Conservation (phyloP, 805 yeast genomes). For the Kazachstania bromeliacearum region DNA sequence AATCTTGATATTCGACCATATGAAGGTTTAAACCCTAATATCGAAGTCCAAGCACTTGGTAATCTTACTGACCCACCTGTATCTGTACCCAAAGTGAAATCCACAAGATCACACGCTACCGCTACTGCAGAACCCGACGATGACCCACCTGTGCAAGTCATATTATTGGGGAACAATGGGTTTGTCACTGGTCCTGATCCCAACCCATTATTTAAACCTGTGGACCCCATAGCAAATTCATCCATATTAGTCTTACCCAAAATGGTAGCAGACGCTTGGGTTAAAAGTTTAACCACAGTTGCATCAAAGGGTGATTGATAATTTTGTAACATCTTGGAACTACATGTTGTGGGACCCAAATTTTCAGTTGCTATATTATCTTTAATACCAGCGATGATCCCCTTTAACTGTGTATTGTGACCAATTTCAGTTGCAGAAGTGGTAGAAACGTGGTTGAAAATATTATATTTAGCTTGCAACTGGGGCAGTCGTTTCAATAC, state of each 20-base stretch:
- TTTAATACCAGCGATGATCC: constrained; percentile 46
- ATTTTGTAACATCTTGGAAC: constrained; percentile 49
- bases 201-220: constrained; percentile 40
- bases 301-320: constrained; percentile 77
- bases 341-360: constrained; percentile 63
- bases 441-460: constrained; percentile 35
- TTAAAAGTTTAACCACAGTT: constrained; percentile 53
- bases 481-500: constrained; percentile 9
- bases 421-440: constrained; percentile 16
- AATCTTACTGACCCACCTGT: constrained; percentile 95
- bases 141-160: constrained; percentile 77
- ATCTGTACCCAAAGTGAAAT: constrained; percentile 84
- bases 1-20: constrained; percentile 87
- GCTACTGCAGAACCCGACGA: constrained; percentile 96
- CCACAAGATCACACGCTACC: constrained; percentile 56
- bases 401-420: constrained; percentile 18
- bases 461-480: constrained; percentile 28
- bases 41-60: constrained; percentile 83
- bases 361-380: constrained; percentile 69
- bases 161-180: constrained; percentile 1
- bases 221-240: constrained; percentile 96
- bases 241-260: constrained; percentile 88
- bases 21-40: constrained; percentile 84
- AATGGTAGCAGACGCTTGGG: constrained; percentile 40
- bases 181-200: not conserved